Percentiles rank a stretch among this genome's conserved stretches.
phyloP scores from a whole-genome alignment of 2,329 filamentous ascomycete genomes.

The Diaporthe capsici region DNA sequence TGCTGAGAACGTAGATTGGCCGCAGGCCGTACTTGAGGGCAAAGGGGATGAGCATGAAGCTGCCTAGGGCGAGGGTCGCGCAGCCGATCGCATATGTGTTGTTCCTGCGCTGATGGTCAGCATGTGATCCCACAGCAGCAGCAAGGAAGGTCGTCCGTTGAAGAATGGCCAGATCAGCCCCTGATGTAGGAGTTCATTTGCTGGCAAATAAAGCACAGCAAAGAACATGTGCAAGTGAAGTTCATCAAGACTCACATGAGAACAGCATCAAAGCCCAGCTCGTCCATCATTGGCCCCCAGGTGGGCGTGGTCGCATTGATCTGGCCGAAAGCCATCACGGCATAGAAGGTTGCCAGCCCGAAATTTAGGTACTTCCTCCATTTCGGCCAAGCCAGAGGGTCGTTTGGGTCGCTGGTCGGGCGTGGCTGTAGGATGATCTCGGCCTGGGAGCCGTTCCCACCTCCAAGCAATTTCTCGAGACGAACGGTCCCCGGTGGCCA shows the following conservation, averaged over 20 bases:
- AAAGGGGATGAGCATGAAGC: slow-evolving; percentile 60
- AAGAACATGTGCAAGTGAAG: background rate
- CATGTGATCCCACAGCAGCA: background rate
- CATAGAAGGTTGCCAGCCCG: slow-evolving; percentile 41
- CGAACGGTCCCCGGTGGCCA: slow-evolving; percentile 42
- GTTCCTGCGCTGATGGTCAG: slow-evolving; percentile 48
- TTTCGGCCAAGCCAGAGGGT: slow-evolving; percentile 40
- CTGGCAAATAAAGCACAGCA: background rate
- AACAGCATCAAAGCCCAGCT: slow-evolving; percentile 53
- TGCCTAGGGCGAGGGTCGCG: slow-evolving; percentile 57
- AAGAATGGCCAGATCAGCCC: slow-evolving; percentile 45
- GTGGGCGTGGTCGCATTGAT: slow-evolving; percentile 41
- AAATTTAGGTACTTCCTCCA: slow-evolving; percentile 43
- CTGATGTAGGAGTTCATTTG: background rate
- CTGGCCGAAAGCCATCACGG: slow-evolving; percentile 41
- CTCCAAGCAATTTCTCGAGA: slow-evolving; percentile 34
- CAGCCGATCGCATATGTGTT: slow-evolving; percentile 60
- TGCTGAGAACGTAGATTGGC: slow-evolving; percentile 60
- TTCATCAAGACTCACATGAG: slow-evolving; percentile 46
- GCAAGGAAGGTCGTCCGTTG: background rate
- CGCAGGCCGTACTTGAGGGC: slow-evolving; percentile 61
- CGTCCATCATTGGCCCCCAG: slow-evolving; percentile 57
- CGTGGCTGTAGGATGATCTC: slow-evolving; percentile 42
- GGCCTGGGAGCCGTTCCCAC: background rate
- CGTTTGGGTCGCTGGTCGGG: slow-evolving; percentile 39